Conservation (phyloP, 2,329 filamentous ascomycete genomes). For the Niveomyces coronatus region DNA sequence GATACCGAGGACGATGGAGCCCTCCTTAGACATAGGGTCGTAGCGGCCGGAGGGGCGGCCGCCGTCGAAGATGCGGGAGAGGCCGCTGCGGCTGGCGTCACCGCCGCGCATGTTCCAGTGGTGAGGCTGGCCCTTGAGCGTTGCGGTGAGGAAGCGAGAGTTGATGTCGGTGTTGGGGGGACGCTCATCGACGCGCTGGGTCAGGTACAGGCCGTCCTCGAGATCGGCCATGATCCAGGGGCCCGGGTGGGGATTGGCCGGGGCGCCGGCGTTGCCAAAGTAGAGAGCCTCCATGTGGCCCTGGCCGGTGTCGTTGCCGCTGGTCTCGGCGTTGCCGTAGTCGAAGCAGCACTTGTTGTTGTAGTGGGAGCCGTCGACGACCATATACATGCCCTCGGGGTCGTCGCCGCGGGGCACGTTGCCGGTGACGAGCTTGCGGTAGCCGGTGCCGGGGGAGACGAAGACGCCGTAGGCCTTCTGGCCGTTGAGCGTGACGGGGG, state of each 20-base stretch:
- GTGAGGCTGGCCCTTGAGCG: conserved; percentile 45
- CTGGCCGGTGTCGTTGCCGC: conserved; percentile 41
- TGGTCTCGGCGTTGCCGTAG: conserved; percentile 47
- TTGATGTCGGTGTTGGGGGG: conserved; percentile 40
- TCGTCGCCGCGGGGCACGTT: conserved; percentile 45
- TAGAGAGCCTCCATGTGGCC: conserved; percentile 63
- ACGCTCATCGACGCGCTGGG: conserved; percentile 34
- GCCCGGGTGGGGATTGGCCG: conserved; percentile 42
- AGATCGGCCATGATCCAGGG: conserved; percentile 63
- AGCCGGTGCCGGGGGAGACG: conserved; percentile 49
- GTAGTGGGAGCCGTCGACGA: conserved; percentile 50
- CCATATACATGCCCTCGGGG: conserved; percentile 49
- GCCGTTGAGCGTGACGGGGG: conserved; percentile 50
- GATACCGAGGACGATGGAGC: conserved; percentile 56
- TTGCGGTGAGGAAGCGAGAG: conserved; percentile 45
- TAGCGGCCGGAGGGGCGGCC: conserved; percentile 44
- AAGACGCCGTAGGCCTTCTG: conserved; percentile 55
- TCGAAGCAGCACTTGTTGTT: conserved; percentile 47
- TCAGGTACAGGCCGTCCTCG: conserved; percentile 57
- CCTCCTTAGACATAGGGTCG: conserved; percentile 54
- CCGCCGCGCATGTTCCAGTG: conserved; percentile 50
- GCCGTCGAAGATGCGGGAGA: conserved; percentile 53
- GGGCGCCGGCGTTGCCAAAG: conserved; percentile 49
- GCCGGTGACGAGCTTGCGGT: conserved; percentile 45
- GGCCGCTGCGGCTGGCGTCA: conserved; percentile 40